Base-by-base conservation (phyloP, 2,329 filamentous ascomycete species). In the Tolypocladium sp. region DNA sequence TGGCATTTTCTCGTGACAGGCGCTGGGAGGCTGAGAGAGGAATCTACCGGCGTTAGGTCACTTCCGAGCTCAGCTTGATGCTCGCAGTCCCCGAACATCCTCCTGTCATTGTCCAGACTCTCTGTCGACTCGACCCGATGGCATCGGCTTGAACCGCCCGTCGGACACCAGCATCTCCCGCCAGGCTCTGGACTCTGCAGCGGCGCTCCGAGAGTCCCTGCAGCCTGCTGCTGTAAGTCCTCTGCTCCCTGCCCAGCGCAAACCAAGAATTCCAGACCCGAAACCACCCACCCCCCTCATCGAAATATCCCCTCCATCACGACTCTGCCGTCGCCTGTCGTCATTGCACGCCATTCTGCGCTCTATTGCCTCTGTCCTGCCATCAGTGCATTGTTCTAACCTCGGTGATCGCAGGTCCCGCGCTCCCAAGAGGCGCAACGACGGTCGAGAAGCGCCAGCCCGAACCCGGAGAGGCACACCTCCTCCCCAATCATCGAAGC, bases 21-120 rank as follows among this genome's bases (percentile, higher is more conserved):
- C 57, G 56, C 49, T 54, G 42, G 52, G 55, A 58, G 61, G 63
- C 56, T 60, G 62, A 59, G 61, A 59, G 62, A 63, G 60, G 63
- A 63, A 59, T 63, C 60, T 65, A 60, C 60, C 60, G 64, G 58
- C 64, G 63, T 66, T 67, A 68, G 57, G 58, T 61, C 59, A 60
- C 63, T 65, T 66, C 57, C 57, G 59, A 63, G 64, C 63, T 64
- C 59, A 61, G 56, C 42, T 53, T 49, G 38, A 57, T 33, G 37
- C 55, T 57, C 22, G 46, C 46, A 44, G 46, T 35, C 20, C 54
- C 54, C 41, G 44, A 59, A 57, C 44, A 49, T 59, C 54, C 41
- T 38, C 27, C 54, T 38, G 4, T 30, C 27, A 46, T 53, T 57
- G 40, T 40, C 51, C 51, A 51, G 55, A n/a, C 30, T 57, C 57